phyloP scores from a whole-genome alignment of 2,329 filamentous ascomycete species.

The Knufia petricola region DNA sequence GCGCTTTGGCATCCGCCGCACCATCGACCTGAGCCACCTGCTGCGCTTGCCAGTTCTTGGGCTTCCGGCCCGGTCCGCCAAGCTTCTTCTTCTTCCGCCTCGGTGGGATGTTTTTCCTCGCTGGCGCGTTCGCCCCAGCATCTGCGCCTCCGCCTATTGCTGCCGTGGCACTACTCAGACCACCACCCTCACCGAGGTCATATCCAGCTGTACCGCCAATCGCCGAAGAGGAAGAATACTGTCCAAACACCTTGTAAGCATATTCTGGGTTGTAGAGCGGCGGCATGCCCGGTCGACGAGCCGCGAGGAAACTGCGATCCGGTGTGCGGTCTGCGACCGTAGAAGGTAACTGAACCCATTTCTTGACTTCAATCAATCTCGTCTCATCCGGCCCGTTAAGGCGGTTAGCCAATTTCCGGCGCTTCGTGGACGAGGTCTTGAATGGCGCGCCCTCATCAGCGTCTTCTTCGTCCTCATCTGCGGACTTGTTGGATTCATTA shows the following conservation, averaged over 20 bases:
- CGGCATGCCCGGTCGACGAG: constrained; percentile 50
- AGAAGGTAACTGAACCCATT: constrained; percentile 49
- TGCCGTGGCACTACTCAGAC: constrained; percentile 16
- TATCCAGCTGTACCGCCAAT: constrained; percentile 11
- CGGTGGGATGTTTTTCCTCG: constrained; percentile 20
- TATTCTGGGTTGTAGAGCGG: constrained; percentile 36
- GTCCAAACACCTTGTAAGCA: constrained; percentile 18
- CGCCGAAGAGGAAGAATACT: not conserved
- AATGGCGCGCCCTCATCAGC: constrained; percentile 2
- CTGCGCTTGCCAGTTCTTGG: constrained; percentile 11
- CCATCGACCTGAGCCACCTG: constrained; percentile 2
- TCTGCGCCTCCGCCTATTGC: constrained; percentile 1
- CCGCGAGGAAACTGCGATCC: constrained; percentile 54
- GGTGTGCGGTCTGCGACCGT: constrained; percentile 43
- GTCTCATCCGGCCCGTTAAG: constrained; percentile 25
- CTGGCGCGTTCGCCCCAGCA: constrained; percentile 13
- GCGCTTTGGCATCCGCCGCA: not conserved
- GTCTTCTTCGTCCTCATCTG: constrained; percentile 11
- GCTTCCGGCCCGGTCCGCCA: constrained; percentile 18
- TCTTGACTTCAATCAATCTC: constrained; percentile 46
- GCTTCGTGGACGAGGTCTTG: constrained; percentile 4
- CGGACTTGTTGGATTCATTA: constrained; percentile 10
- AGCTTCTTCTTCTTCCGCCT: constrained; percentile 23
- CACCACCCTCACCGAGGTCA: constrained; percentile 19
- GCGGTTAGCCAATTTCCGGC: constrained; percentile 6